Percentiles rank a stretch among this genome's conserved stretches.
Conservation (phyloP, 75 land plant genomes). For the Pinus taeda region DNA sequence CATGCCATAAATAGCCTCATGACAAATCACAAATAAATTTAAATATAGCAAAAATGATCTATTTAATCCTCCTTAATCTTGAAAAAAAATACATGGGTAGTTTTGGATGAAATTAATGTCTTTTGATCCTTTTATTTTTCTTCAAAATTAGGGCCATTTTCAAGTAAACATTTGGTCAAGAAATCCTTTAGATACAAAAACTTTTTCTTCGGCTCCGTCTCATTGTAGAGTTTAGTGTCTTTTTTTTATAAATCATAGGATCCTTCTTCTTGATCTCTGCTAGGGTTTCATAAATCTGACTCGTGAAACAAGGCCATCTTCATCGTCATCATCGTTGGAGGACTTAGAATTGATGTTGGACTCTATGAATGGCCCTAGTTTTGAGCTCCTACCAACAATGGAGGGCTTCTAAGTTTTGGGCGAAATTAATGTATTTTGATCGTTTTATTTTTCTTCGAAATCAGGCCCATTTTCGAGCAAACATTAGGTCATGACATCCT, state of each 20-base stretch:
- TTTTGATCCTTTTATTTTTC: slow-evolving; percentile 6
- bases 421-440: too few species aligned
- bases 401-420: slow-evolving; percentile 88
- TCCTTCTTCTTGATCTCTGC: slow-evolving; percentile 61
- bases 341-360: slow-evolving; percentile 24
- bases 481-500: too few species aligned
- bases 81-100: too few species aligned
- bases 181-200: slow-evolving; percentile 91
- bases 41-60: too few species aligned
- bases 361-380: slow-evolving; percentile 39
- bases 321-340: slow-evolving; percentile 22
- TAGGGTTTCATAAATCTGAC: slow-evolving; percentile 62
- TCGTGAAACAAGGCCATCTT: slow-evolving; percentile 27
- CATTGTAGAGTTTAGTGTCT: slow-evolving; percentile 51
- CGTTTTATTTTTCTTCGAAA: too few species aligned
- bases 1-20: too few species aligned
- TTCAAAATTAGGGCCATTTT: slow-evolving; percentile 65
- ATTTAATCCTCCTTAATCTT: too few species aligned
- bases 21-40: too few species aligned
- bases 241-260: slow-evolving; percentile 46
- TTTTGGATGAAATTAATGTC: too few species aligned
- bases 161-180: slow-evolving; percentile 60
- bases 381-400: slow-evolving; percentile 73
- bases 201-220: slow-evolving; percentile 48
- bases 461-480: too few species aligned